Evolutionary conservation across 768 basidiomycete species (phyloP), one percentile per base, ranked within the genome.

Genomic region (Mycena capillaripes): DNA sequence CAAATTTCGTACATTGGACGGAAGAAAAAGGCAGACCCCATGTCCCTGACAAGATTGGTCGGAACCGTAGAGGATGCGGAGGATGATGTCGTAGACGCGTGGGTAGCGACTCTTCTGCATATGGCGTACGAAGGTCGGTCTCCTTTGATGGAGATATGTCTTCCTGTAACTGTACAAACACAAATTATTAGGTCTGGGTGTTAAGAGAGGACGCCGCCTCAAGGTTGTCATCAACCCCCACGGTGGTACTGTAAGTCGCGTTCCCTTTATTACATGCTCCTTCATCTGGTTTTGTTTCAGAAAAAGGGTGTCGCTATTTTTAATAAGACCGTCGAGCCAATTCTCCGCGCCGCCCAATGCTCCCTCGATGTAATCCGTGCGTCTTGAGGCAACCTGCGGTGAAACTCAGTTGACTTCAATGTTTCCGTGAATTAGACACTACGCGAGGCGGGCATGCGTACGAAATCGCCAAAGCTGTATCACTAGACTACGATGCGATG

Each of bases 181-280:
- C 42, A 62, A 12, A 57, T 23, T 70, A 17, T 38, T 65, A 84
- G 81, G 75, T 71, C 56, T 78, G 86, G 93, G 89, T 48, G 80
- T 89, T n/a, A 87, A 87, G 75, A 89, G 86, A 25, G 79, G 84
- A 59, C 86, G 91, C 55, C 82, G 84, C 23, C 78, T 97, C 34
- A 89, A 90, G 72, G 87, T 96, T 10, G 78, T 97, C 50, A 86
- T 97, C 44, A 97, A 97, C 79, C 96, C 96, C 11, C 82, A 87
- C 66, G 91, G 95, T 60, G 96, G 96, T n/a, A 86, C 85, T 25
- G 95, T 95, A 78, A 34, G 91, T 84, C 2, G 84, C 1, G 25
- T 46, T 23, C 8, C 21, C 57, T 14, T 52, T 21, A 40, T 60
- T 48, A 48, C 61, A 23, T 64, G 67, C 69, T n/a, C n/a, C n/a